These are phyloP conservation scores for Candolleomyces efflorescens DNA, from an alignment of 768 basidiomycete genomes.

Conservation along the genomic window DNA sequence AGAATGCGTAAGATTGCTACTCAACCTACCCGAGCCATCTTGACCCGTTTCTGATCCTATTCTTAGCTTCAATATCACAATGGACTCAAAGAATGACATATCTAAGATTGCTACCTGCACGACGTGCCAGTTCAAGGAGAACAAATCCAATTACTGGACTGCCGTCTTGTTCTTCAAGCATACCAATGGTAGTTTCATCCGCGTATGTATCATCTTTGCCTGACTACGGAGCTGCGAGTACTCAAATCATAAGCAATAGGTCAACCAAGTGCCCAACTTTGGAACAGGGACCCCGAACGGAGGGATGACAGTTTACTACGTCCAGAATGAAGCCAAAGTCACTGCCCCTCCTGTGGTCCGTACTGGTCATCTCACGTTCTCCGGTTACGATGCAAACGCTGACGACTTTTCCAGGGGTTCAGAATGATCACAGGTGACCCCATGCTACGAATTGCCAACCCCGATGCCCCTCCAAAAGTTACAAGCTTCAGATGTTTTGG, in stretches of 20 bases:
- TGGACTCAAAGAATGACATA: conserved; percentile 8
- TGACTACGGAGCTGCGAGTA: not conserved
- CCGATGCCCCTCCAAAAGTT: conserved; percentile 1
- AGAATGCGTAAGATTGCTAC: conserved; percentile 2
- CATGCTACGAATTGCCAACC: conserved; percentile 1
- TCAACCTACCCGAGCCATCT: not conserved
- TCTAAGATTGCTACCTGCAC: conserved; percentile 10
- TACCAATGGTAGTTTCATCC: conserved; percentile 6
- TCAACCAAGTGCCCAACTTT: conserved; percentile 6
- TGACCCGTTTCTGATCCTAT: not conserved
- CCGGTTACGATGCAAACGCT: not conserved
- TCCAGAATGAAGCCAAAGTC: conserved; percentile 6
- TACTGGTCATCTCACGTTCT: not conserved
- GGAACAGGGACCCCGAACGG: conserved; percentile 8
- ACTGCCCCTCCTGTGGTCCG: conserved; percentile 3
- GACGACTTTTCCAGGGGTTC: conserved; percentile 2
- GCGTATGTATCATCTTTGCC: not conserved
- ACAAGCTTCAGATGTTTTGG: conserved; percentile 12
- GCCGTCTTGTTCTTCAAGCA: conserved; percentile 12
- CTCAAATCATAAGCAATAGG: not conserved
- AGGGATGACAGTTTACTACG: conserved; percentile 11
- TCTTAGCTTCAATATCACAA: conserved; percentile 7
- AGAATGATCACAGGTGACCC: conserved; percentile 9
- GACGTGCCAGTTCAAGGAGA: conserved; percentile 10
- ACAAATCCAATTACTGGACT: conserved; percentile 13